Evolutionary conservation across 2,329 filamentous ascomycete genomes (phyloP).

Genomic region (Alternaria solani): DNA sequence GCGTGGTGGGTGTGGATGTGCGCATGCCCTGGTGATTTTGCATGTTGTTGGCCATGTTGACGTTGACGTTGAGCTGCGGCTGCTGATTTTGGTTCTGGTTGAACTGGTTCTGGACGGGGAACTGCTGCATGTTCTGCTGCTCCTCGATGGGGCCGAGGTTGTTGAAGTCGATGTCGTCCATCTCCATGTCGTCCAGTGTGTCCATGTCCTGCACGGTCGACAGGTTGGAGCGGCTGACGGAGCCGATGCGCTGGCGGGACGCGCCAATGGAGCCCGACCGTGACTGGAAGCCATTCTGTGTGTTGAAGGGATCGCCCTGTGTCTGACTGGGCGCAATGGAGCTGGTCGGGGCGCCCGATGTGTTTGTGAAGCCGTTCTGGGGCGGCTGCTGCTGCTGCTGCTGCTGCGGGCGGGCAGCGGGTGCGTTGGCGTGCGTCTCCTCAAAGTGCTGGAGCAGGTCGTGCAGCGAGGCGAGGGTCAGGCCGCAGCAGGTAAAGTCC

Average conservation of each 20-base stretch:
- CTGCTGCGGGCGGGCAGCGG: constrained; percentile 60
- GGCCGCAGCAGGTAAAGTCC: constrained; percentile 94
- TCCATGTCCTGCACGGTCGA: constrained; percentile 71
- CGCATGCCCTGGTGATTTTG: constrained; percentile 79
- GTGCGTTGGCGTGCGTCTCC: constrained; percentile 83
- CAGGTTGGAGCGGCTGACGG: constrained; percentile 51
- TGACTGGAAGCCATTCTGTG: constrained; percentile 50
- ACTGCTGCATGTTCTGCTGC: constrained; percentile 64
- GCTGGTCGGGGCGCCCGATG: constrained; percentile 39
- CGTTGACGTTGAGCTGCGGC: constrained; percentile 82
- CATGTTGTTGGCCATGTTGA: constrained; percentile 76
- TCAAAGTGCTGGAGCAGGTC: constrained; percentile 97
- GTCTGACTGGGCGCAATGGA: constrained; percentile 56
- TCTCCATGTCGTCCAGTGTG: constrained; percentile 87
- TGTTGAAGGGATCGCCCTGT: constrained; percentile 48
- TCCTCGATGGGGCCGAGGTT: constrained; percentile 71
- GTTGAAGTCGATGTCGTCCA: constrained; percentile 96
- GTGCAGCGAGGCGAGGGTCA: constrained; percentile 88
- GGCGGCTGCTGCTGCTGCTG: constrained; percentile 61
- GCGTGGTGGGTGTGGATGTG: constrained; percentile 86
- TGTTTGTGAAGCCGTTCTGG: constrained; percentile 52
- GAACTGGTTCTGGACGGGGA: constrained; percentile 62
- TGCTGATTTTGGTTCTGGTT: constrained; percentile 62
- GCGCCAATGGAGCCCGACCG: constrained; percentile 51
- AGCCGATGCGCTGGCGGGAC: constrained; percentile 51